Evolutionary conservation across 352 stramenopile species (phyloP), one percentile per base, ranked within the genome.

Genomic region (Globisporangium radiosum): DNA sequence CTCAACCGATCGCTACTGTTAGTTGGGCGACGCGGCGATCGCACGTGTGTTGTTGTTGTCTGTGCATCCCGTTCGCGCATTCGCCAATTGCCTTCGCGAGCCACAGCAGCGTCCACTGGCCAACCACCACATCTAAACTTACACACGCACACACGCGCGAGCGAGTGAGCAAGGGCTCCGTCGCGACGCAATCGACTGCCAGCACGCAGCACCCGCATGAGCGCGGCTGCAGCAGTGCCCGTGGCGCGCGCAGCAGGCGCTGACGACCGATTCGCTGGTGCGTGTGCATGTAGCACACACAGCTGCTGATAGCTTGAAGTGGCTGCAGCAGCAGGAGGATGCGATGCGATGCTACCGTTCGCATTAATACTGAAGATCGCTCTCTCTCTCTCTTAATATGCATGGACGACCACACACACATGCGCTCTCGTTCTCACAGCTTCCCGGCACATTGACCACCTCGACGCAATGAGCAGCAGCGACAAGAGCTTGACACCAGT

Each of bases 401-500:
- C 25, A 25, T 25, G 25, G 25, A 25, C 25, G 25, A 25, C 25
- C 25, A 25, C 25, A 25, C 2, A 25, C 25, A 25, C 25, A 13
- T 14, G 11, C 14, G 11, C 45, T 10, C 5, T 2, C 6, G 3
- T 17, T 50, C 5, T 17, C 15, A 50, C 45, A 9, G 40, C 58
- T 37, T 14, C 11, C 14, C 17, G 43, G 17, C 11, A 54, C 37
- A 54, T 49, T n/a, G 57, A 62, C 5, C 25, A n/a, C 0, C 60
- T 70, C 53, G 70, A 47, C 49, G 54, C n/a, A 13, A 56, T 49
- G 53, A 73, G 79, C 45, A 45, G 39, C 38, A 38, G 40, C 1
- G 60, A 65, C 47, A 65, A 65, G 48, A 60, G 53, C 39, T 44
- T 61, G 53, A 61, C 60, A 33, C 60, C 60, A 47, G 44, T 65